Base-by-base conservation (phyloP, 768 basidiomycete genomes). In the Termitomyces sp. region DNA sequence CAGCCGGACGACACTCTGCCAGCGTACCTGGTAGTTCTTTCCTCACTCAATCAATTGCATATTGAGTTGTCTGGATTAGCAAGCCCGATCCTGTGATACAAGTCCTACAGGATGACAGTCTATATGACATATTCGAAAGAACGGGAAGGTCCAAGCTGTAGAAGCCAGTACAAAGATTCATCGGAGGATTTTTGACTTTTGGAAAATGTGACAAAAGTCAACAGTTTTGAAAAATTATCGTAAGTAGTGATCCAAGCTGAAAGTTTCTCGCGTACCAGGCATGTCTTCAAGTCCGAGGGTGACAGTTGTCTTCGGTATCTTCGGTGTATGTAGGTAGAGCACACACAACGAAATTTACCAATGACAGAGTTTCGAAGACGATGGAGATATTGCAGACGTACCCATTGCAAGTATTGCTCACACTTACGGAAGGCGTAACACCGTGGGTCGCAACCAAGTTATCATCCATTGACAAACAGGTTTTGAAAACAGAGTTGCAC, bases 1-100 rank as follows among this genome's bases (percentile, higher is more conserved):
- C 33, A 56, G 31, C 35, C 29, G 31, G 36, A 43, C 52, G 59
- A 60, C 59, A 52, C 25, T 44, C 50, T 54, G 27, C 33, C 23
- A 54, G 50, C 56, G 59, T 52, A 52, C 56, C 56, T 60, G 51
- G 53, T 25, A 52, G 44, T 60, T 60, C 59, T 54, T 45, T 15
- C 44, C 40, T 54, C 50, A 42, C 20, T 50, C 44, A 44, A 54
- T 54, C 41, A 20, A 52, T 60, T 45, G 43, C 39, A 45, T 16
- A 18, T 31, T 18, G 40, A 11, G 16, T 18, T 40, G 39, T 20
- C 42, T 47, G 23, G 35, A 27, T 10, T 22, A 47, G 45, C n/a
- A 20, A 15, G 35, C 36, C 38, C 50, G 22, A 52, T 10, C 46
- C 22, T 50, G 15, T 18, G 1, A 25, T 23, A 39, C 13, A 15